Evolutionary conservation across 768 basidiomycete species (phyloP).

Genomic region (Auriculariales sp.): DNA sequence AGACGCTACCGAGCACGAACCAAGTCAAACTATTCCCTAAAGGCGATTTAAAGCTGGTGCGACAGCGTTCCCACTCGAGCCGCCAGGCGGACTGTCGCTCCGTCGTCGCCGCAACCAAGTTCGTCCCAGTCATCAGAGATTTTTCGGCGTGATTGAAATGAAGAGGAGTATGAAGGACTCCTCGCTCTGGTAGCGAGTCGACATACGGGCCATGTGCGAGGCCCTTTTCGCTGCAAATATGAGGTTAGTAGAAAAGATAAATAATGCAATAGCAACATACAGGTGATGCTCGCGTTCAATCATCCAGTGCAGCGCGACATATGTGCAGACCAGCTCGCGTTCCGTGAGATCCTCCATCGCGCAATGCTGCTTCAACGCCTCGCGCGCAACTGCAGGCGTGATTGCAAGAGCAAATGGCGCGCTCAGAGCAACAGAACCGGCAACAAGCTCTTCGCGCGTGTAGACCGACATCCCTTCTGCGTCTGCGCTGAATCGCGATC

Average conservation of each 20-base stretch:
- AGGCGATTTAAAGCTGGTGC: constrained; percentile 19
- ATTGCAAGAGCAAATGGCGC: constrained; percentile 59
- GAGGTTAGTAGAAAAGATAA: constrained; percentile 23
- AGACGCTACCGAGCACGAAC: constrained; percentile 27
- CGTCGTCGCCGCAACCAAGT: constrained; percentile 60
- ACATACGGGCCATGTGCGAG: constrained; percentile 41
- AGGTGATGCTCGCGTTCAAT: too few species aligned
- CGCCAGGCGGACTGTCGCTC: constrained; percentile 52
- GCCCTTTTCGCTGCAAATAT: neutral
- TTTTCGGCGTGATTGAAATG: constrained; percentile 55
- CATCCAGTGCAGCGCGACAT: constrained; percentile 53
- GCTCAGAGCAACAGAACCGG: constrained; percentile 41
- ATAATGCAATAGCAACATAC: constrained; percentile 6
- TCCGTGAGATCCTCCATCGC: constrained; percentile 29
- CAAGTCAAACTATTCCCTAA: constrained; percentile 50
- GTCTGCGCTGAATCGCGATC: neutral
- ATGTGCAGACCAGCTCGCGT: constrained; percentile 53
- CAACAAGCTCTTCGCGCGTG: constrained; percentile 30
- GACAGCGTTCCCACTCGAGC: constrained; percentile 47
- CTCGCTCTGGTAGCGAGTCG: constrained; percentile 41
- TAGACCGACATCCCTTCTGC: constrained; percentile 6
- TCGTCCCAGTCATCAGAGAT: constrained; percentile 58
- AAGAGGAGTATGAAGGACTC: constrained; percentile 53
- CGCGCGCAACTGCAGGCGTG: constrained; percentile 33
- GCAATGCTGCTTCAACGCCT: constrained; percentile 27